A percentile compares a stretch with the other conserved stretches of the same genome.
phyloP scores from a whole-genome alignment of 2,329 filamentous ascomycete genomes.

The Colletotrichum sublineola region DNA sequence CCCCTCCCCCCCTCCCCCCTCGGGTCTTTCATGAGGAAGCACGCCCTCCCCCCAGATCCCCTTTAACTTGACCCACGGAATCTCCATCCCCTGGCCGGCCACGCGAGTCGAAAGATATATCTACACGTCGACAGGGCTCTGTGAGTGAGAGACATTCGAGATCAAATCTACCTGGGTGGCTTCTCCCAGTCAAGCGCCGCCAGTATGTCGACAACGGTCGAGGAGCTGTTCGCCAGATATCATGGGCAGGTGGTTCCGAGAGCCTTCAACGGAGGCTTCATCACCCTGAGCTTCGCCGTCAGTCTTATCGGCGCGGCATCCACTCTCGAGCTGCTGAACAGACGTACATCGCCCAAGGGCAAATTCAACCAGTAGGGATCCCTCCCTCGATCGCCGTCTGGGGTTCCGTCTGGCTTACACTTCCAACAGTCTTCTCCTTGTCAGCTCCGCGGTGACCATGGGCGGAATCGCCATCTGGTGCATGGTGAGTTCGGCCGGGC shows the following conservation, averaged over 20 bases:
- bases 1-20: neutral
- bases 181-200: conserved; percentile 14
- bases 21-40: conserved; percentile 17
- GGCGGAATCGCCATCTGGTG: conserved; percentile 81
- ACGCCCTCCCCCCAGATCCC: conserved; percentile 4
- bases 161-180: conserved; percentile 21
- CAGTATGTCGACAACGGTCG: conserved; percentile 34
- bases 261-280: conserved; percentile 70
- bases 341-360: conserved; percentile 77
- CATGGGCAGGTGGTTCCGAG: conserved; percentile 61
- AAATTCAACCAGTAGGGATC: conserved; percentile 74
- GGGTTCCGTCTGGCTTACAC: conserved; percentile 4
- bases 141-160: conserved; percentile 35
- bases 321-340: conserved; percentile 85
- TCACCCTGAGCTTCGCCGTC: conserved; percentile 80
- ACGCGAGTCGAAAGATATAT: conserved; percentile 35
- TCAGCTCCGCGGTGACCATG: conserved; percentile 77
- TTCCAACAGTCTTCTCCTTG: conserved; percentile 67
- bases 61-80: conserved; percentile 26
- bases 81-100: conserved; percentile 15
- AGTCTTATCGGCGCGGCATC: conserved; percentile 83
- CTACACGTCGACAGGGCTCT: conserved; percentile 8
- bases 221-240: conserved; percentile 56
- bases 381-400: neutral
- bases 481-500: conserved; percentile 62